These are phyloP conservation scores for Buxus sempervirens DNA, from an alignment of 164 flowering plant species.

Conservation along the genomic window DNA sequence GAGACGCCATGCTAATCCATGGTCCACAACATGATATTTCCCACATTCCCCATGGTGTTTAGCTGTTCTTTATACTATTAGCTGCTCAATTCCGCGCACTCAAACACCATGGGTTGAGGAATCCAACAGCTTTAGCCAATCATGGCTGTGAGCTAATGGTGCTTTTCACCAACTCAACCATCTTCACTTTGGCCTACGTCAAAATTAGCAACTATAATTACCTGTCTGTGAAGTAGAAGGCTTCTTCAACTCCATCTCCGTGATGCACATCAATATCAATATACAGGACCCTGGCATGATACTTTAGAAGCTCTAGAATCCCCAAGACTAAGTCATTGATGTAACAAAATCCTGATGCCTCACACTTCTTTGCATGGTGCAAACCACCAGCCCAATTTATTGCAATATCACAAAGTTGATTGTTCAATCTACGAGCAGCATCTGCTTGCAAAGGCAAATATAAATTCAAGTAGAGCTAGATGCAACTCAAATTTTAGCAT, in stretches of 20 bases:
- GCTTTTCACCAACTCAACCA: not conserved
- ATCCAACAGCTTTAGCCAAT: too few relatives aligned
- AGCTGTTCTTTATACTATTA: too few relatives aligned
- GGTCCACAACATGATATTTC: too few relatives aligned
- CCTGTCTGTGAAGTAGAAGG: constrained; percentile 96
- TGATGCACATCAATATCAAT: constrained; percentile 99
- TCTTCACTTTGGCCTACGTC: not conserved
- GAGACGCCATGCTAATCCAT: too few relatives aligned
- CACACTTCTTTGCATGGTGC: constrained; percentile 99
- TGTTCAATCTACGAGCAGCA: constrained; percentile 91
- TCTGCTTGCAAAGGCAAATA: constrained; percentile 44
- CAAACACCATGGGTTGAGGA: too few relatives aligned
- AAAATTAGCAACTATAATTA: constrained; percentile 16
- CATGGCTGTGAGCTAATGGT: too few relatives aligned
- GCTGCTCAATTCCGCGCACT: too few relatives aligned
- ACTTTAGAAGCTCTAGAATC: constrained; percentile 86
- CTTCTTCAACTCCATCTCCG: constrained; percentile 99
- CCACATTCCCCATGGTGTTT: too few relatives aligned
- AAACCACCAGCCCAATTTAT: constrained; percentile 99
- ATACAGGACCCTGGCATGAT: constrained; percentile 89
- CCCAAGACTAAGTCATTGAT: constrained; percentile 96
- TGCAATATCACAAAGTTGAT: constrained; percentile 90
- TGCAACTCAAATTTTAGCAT: not conserved
- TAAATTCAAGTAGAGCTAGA: not conserved
- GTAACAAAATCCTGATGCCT: constrained; percentile 97